Evolutionary conservation across 306 rosid species (phyloP).

Genomic region (Prunus kanzakura): DNA sequence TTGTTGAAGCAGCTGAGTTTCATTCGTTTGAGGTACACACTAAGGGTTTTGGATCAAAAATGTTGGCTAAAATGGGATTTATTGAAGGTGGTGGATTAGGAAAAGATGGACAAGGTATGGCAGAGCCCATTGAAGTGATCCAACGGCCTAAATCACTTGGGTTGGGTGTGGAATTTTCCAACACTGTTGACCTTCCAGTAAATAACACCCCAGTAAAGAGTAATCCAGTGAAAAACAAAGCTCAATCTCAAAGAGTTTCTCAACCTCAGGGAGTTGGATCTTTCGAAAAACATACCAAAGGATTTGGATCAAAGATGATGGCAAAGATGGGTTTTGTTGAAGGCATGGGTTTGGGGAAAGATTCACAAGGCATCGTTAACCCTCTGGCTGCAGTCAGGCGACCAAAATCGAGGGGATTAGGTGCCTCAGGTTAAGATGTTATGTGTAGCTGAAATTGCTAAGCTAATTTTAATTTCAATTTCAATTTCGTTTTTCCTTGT

Average conservation of each 20-base stretch:
- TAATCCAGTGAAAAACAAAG: slow-evolving; percentile 24
- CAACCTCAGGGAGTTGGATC: slow-evolving; percentile 37
- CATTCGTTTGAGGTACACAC: slow-evolving; percentile 84
- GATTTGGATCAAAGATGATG: slow-evolving; percentile 95
- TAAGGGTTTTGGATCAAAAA: slow-evolving; percentile 90
- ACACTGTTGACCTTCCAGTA: slow-evolving; percentile 19
- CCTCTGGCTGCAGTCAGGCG: slow-evolving; percentile 65
- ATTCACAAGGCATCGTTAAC: slow-evolving; percentile 75
- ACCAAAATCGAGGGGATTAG: slow-evolving; percentile 82
- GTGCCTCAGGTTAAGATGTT: slow-evolving; percentile 44
- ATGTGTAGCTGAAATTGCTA: neutral
- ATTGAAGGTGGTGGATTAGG: slow-evolving; percentile 83
- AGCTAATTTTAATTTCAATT: neutral
- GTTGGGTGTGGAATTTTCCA: slow-evolving; percentile 70
- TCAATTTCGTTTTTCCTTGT: too few relatives aligned
- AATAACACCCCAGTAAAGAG: neutral
- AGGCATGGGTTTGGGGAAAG: slow-evolving; percentile 75
- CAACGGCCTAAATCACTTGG: slow-evolving; percentile 93
- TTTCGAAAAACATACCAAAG: slow-evolving; percentile 86
- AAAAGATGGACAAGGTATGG: slow-evolving; percentile 76
- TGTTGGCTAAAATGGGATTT: slow-evolving; percentile 97
- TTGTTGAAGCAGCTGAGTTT: slow-evolving; percentile 35
- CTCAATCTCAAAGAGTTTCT: slow-evolving; percentile 19
- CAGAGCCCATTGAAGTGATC: slow-evolving; percentile 73
- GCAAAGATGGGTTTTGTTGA: slow-evolving; percentile 91